Base-by-base conservation (phyloP, 306 rosid species). In the Rubus idaeus region DNA sequence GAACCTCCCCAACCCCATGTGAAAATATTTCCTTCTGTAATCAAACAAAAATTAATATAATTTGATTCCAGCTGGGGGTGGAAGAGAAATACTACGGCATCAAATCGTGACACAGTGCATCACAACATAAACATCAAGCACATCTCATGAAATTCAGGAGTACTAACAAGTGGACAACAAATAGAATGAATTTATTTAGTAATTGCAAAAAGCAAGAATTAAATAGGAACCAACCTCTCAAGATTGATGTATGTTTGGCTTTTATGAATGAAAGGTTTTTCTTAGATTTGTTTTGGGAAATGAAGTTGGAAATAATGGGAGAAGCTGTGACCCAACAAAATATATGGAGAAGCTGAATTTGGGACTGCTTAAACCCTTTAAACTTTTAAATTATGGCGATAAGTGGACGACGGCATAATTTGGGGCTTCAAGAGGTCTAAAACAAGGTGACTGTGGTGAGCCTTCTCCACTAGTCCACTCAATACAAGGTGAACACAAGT, bases 1-100 rank as follows among this genome's bases (percentile, higher is more conserved):
- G 98, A 90, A 81, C 98, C 98, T 81, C 97, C 97, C 98, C 98
- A 94, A 52, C 98, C 98, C 98, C 98, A 94, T 69, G 98, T 94
- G 87, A 89, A 94, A 68, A 94, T 72, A 20, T 81, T 83, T 65
- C 97, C 96, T 73, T 87, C 97, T 94, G 90, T 66, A 71, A 73
- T 44, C 57, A 49, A 71, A 23, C 66, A 80, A 49, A 78, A 78
- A 51, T 17, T 69, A 11, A 61, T 16, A 17, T 21, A 21, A 77
- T 30, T 44, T n/a, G 18, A 53, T 11, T 53, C 37, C 17, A 57
- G 46, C 9, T 37, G 8, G 5, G 8, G 45, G 40, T 39, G 74
- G 23, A 20, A 26, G 58, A 49, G 61, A 71, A 68, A 20, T 11
- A 18, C 9, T 35, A 35, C 10, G 20, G 57, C 56, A 12, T 69